These are phyloP conservation scores for Effrenium voratum DNA, from an alignment of 73 alveolate genomes.

Conservation along the genomic window DNA sequence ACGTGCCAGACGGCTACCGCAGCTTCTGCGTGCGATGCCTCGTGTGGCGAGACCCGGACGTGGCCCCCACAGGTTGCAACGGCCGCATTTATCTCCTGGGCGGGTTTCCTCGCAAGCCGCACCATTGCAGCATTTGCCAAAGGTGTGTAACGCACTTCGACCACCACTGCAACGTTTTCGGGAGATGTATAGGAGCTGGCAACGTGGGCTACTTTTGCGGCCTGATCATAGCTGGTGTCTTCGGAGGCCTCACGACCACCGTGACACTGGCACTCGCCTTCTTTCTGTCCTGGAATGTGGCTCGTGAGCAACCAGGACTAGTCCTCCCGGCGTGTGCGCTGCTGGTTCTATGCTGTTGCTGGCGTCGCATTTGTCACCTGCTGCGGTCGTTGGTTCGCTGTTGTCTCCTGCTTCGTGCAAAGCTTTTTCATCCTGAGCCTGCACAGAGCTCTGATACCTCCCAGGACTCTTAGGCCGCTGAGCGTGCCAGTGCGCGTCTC, in stretches of 20 bases:
- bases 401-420: neutral
- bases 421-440: too few species aligned
- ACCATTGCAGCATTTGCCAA: slow-evolving; percentile 93
- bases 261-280: neutral
- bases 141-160: slow-evolving; percentile 93
- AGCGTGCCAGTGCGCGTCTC: too few species aligned
- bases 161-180: slow-evolving; percentile 80
- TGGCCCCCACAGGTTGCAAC: neutral
- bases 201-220: slow-evolving; percentile 65
- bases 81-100: neutral
- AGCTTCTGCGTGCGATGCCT: slow-evolving; percentile 66
- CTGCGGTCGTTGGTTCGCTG: neutral
- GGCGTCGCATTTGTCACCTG: neutral
- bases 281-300: slow-evolving; percentile 1
- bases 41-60: slow-evolving; percentile 52
- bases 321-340: neutral
- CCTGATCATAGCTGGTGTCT: neutral
- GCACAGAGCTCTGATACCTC: too few species aligned
- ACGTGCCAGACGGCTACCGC: slow-evolving; percentile 24
- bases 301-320: slow-evolving; percentile 15
- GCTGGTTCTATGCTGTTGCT: slow-evolving; percentile 37
- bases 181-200: slow-evolving; percentile 60
- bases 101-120: neutral
- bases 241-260: neutral
- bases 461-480: too few species aligned